Evolutionary conservation across 768 basidiomycete genomes (phyloP).

Genomic region (Amanita subjunquillea): DNA sequence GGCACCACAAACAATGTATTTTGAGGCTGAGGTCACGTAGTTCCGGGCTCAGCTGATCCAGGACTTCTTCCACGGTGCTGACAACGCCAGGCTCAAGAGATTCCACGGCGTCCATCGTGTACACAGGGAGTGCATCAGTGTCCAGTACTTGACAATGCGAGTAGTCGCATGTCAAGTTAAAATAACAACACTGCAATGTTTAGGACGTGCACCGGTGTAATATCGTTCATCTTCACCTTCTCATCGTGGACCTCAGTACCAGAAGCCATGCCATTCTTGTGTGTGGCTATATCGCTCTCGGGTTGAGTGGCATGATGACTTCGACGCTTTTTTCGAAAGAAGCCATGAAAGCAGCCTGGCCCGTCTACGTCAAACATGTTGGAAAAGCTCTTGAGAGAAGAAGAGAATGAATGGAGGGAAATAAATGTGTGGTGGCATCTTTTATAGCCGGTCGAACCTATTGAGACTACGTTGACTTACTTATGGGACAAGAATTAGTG

Average conservation of each 20-base stretch:
- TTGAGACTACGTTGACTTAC: slow-evolving; percentile 1
- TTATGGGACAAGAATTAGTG: slow-evolving; percentile 1
- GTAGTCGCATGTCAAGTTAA: slow-evolving; percentile 35
- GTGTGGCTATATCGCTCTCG: background rate
- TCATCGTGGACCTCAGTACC: background rate
- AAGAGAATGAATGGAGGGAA: slow-evolving; percentile 5
- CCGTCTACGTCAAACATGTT: slow-evolving; percentile 15
- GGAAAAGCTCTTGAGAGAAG: slow-evolving; percentile 5
- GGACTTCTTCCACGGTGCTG: slow-evolving; percentile 38
- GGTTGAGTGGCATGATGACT: slow-evolving; percentile 6
- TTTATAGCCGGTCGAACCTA: background rate
- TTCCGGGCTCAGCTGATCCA: slow-evolving; percentile 40
- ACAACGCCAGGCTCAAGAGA: slow-evolving; percentile 27
- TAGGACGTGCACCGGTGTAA: background rate
- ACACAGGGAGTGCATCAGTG: slow-evolving; percentile 30
- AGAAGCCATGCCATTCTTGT: background rate
- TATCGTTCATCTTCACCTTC: slow-evolving; percentile 5
- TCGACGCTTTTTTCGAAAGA: slow-evolving; percentile 15
- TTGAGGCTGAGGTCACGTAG: slow-evolving; percentile 58
- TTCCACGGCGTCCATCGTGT: slow-evolving; percentile 17
- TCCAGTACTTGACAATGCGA: slow-evolving; percentile 19
- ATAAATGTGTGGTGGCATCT: background rate
- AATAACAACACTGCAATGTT: slow-evolving; percentile 15
- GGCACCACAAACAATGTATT: slow-evolving; percentile 50
- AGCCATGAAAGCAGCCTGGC: slow-evolving; percentile 25